A percentile compares a stretch with the other conserved stretches of the same genome.
Conservation (phyloP, 2,329 filamentous ascomycete genomes). For the Aspergillus aculeatus region DNA sequence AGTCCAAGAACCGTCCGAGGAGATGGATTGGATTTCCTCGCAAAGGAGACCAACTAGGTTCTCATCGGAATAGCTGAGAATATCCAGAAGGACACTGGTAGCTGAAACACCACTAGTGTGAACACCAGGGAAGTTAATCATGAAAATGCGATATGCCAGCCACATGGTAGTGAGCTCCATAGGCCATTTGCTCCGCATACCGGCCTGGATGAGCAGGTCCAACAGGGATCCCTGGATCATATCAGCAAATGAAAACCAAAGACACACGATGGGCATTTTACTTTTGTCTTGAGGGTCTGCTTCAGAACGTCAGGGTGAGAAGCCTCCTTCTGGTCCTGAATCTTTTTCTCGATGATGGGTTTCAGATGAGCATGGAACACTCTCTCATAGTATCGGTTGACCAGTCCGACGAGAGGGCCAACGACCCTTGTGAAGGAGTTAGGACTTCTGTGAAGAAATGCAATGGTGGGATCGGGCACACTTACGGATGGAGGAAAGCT, state of each 20-base stretch:
- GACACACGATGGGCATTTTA: neutral
- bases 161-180: conserved; percentile 15
- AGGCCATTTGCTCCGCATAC: conserved; percentile 16
- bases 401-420: conserved; percentile 13
- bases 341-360: conserved; percentile 13
- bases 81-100: conserved; percentile 14
- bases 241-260: neutral
- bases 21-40: conserved; percentile 4
- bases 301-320: conserved; percentile 1
- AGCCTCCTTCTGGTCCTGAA: conserved; percentile 11
- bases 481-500: conserved; percentile 12
- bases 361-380: conserved; percentile 14
- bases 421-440: conserved; percentile 1
- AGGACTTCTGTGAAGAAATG: neutral
- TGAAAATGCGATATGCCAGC: conserved; percentile 16
- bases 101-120: conserved; percentile 16
- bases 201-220: conserved; percentile 13
- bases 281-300: conserved; percentile 7
- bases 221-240: conserved; percentile 8
- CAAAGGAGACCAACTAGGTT: conserved; percentile 4
- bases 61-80: conserved; percentile 8
- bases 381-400: conserved; percentile 12
- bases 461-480: neutral
- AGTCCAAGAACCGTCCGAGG: conserved; percentile 7
- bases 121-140: conserved; percentile 18